Evolutionary conservation across 805 yeast genomes (phyloP).

Genomic region (Hanseniaspora guilliermondii): DNA sequence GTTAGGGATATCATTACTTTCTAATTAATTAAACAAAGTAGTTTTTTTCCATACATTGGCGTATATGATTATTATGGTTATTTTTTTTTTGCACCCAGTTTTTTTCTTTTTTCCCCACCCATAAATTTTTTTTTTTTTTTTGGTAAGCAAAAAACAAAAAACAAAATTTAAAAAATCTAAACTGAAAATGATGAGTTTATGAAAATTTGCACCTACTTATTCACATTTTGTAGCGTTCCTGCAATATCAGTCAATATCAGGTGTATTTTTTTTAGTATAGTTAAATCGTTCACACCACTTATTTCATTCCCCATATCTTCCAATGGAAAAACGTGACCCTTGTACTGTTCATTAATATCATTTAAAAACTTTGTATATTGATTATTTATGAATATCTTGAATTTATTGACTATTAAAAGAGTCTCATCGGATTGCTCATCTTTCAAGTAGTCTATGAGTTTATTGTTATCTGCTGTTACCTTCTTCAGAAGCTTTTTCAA

Average conservation of each 20-base stretch:
- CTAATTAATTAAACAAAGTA: neutral
- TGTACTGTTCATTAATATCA: neutral
- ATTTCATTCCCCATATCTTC: neutral
- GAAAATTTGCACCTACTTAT: neutral
- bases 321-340: conserved; percentile 1
- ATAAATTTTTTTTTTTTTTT: neutral
- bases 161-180: too few species aligned
- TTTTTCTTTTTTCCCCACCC: neutral
- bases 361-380: neutral
- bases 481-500: neutral
- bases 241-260: neutral
- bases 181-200: too few species aligned
- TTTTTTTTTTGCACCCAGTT: neutral
- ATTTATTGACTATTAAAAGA: neutral
- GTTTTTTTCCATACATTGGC: neutral
- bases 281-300: neutral
- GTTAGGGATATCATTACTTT: neutral
- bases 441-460: neutral
- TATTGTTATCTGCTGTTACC: neutral
- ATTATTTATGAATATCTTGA: neutral
- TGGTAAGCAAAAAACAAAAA: neutral
- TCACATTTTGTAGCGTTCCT: neutral
- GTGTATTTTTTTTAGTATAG: neutral
- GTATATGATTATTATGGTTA: too few species aligned
- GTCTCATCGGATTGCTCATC: neutral